A percentile compares a stretch with the other conserved stretches of the same genome.
phyloP scores from a whole-genome alignment of 805 yeast species.

The Pichia cephalocereana region DNA sequence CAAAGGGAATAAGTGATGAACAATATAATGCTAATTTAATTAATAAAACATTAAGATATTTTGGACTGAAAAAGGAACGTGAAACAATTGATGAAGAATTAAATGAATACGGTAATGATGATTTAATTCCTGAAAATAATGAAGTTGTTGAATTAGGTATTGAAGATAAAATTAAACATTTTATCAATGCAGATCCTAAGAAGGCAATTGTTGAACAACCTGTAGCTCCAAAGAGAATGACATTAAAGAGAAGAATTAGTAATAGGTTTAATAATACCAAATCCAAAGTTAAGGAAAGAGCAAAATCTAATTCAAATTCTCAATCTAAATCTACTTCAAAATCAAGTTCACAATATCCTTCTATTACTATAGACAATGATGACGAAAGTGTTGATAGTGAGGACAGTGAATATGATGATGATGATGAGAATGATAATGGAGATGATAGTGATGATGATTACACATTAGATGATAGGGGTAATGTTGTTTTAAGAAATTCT shows the following conservation, averaged over 20 bases:
- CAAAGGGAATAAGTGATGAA: conserved; percentile 2
- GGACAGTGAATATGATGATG: conserved; percentile 12
- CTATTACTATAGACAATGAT: background rate
- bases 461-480: conserved; percentile 1
- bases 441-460: conserved; percentile 13
- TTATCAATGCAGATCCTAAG: conserved; percentile 19
- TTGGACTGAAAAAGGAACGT: conserved; percentile 19
- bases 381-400: background rate
- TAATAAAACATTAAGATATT: conserved; percentile 16
- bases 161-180: conserved; percentile 19
- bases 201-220: conserved; percentile 13
- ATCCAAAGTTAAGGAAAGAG: background rate
- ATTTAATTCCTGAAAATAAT: conserved; percentile 14
- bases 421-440: conserved; percentile 9
- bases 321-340: background rate
- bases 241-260: background rate
- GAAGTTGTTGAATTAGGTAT: conserved; percentile 10
- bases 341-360: background rate
- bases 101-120: conserved; percentile 13
- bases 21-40: conserved; percentile 8
- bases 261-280: background rate
- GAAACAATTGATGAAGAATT: conserved; percentile 15
- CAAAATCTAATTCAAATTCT: background rate
- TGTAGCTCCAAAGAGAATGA: background rate
- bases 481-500: background rate